Percentiles rank a stretch among this genome's conserved stretches.
These are phyloP conservation scores for Plasmodium gonderi DNA, from an alignment of 169 alveolate species.

Conservation along the genomic window DNA sequence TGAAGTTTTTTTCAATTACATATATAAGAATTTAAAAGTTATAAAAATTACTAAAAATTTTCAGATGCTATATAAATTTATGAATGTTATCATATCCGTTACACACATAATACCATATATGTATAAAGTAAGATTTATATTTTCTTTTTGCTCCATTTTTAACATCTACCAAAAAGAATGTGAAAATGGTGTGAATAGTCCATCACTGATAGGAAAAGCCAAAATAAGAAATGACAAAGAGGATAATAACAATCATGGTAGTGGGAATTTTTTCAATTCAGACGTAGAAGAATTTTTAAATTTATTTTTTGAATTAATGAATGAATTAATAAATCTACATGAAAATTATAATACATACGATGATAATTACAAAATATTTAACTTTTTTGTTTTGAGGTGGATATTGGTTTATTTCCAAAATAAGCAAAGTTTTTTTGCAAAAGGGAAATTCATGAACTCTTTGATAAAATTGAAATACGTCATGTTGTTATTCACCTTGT, in stretches of 20 bases:
- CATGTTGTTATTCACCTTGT: slow-evolving; percentile 17
- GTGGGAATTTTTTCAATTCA: background rate
- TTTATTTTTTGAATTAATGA: slow-evolving; percentile 52
- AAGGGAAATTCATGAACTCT: slow-evolving; percentile 1
- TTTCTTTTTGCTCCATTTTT: slow-evolving; percentile 64
- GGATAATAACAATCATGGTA: background rate
- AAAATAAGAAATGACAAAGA: background rate
- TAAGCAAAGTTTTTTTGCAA: slow-evolving; percentile 30
- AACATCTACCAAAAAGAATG: slow-evolving; percentile 54
- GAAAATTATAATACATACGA: slow-evolving; percentile 64
- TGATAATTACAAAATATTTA: slow-evolving; percentile 22
- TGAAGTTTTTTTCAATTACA: slow-evolving; percentile 37
- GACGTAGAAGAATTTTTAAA: slow-evolving; percentile 35
- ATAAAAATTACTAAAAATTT: slow-evolving; percentile 52
- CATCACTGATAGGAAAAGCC: background rate
- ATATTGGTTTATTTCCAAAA: slow-evolving; percentile 52
- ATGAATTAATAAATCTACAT: slow-evolving; percentile 8
- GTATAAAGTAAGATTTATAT: slow-evolving; percentile 44
- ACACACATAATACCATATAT: slow-evolving; percentile 31
- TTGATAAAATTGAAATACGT: slow-evolving; percentile 22
- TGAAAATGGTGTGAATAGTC: background rate
- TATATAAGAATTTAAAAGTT: slow-evolving; percentile 52
- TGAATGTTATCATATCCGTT: slow-evolving; percentile 33
- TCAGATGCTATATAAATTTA: slow-evolving; percentile 35
- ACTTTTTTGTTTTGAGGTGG: slow-evolving; percentile 66